phyloP scores from a whole-genome alignment of 2,329 filamentous ascomycete species.

The Chlorencoelia australis region DNA sequence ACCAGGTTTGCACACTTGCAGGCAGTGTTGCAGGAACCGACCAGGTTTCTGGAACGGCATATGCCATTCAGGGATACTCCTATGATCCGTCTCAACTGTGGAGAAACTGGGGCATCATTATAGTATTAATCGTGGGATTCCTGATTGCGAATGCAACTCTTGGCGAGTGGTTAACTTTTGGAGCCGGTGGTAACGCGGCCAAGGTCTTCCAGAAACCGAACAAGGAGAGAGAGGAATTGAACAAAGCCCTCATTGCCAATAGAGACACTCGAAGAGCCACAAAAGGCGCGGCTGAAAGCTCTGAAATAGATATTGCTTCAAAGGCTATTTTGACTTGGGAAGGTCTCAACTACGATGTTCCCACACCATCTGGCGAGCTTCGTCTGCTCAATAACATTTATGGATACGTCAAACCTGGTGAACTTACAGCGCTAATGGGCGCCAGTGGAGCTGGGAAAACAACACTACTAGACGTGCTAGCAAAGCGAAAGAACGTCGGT shows the following conservation, averaged over 20 bases:
- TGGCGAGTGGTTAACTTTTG: constrained; percentile 69
- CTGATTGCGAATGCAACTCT: constrained; percentile 65
- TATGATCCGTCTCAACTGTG: constrained; percentile 44
- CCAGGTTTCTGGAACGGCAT: constrained; percentile 54
- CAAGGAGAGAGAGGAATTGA: constrained; percentile 55
- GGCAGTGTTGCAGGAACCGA: constrained; percentile 43
- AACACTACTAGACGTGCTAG: constrained; percentile 54
- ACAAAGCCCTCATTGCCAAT: constrained; percentile 51
- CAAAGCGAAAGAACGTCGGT: constrained; percentile 53
- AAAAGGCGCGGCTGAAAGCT: constrained; percentile 32
- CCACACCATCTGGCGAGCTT: constrained; percentile 34
- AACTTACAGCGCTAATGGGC: constrained; percentile 53
- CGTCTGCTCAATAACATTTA: constrained; percentile 48
- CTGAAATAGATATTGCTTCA: constrained; percentile 46
- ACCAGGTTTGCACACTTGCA: constrained; percentile 72
- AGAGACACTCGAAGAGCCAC: constrained; percentile 42
- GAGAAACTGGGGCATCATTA: constrained; percentile 55
- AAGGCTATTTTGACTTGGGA: constrained; percentile 76
- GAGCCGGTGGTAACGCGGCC: constrained; percentile 70
- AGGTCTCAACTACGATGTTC: constrained; percentile 68
- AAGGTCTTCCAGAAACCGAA: constrained; percentile 67
- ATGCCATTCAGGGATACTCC: constrained; percentile 57
- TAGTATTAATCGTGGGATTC: constrained; percentile 67
- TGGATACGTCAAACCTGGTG: constrained; percentile 51
- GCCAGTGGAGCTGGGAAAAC: constrained; percentile 56